Base-by-base conservation (phyloP, 495 filamentous ascomycete genomes). In the Penicillium waksmanii region DNA sequence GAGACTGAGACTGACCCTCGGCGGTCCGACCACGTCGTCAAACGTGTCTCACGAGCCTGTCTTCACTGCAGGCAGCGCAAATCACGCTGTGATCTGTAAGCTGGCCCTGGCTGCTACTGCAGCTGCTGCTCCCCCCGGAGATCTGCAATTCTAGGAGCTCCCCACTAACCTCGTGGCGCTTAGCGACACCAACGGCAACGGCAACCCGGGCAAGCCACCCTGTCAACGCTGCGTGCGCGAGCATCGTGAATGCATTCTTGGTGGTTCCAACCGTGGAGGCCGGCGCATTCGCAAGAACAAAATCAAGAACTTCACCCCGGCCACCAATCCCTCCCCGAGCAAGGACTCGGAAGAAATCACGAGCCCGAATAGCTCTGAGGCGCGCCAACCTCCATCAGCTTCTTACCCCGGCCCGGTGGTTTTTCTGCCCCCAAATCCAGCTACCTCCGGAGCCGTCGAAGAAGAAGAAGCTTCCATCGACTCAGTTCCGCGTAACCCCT, bases 11-110 rank as follows among this genome's bases (percentile, higher is more conserved):
- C 53, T 21, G 46, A 60, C 23, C 44, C 57, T 36, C 50, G 35
- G 15, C 67, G 63, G 54, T 54, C 61, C 25, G 68, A 71, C 57
- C 65, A 68, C 21, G 51, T 70, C 61, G 76, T 77, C 61, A 87
- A 85, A 74, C 77, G 85, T 52, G 84, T 85, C 2, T 85, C 85
- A 33, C 75, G 84, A 50, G 85, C 85, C 12, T 88, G 85, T 72
- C 66, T 87, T 58, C 80, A 84, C 59, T 88, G 85, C 66, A 65
- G 85, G 49, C 84, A 84, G 72, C 73, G 85, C 60, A 88, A 88
- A 67, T 84, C 81, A 8, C 82, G 82, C 61, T 88, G 85, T 73
- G 84, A 87, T 68, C 72, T 88, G 82, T 87, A 82, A 66, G 78
- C 77, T 13, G 19, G 3, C 4, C 7, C 11, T 10, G 19, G 9